Conservation (phyloP, 371 early-diverging fungal genomes). For the Lichtheimia ramosa region DNA sequence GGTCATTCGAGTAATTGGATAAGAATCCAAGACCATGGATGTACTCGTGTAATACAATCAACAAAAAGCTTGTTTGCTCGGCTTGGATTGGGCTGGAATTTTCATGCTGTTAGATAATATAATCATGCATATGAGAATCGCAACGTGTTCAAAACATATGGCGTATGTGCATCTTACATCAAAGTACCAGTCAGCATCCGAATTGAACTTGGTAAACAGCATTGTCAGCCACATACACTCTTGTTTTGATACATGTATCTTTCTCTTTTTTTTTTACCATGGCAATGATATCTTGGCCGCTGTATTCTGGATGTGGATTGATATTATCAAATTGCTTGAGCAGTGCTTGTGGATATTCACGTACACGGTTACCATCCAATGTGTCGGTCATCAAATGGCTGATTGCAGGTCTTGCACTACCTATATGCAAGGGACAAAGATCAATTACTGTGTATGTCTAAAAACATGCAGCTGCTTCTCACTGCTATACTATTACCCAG, state of each 20-base stretch:
- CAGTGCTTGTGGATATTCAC: conserved; percentile 5
- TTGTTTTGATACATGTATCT: neutral
- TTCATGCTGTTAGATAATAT: neutral
- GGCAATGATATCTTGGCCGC: neutral
- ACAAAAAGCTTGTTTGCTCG: neutral
- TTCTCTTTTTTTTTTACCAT: neutral
- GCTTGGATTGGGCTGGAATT: neutral
- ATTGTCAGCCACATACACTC: neutral
- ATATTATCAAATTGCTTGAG: neutral
- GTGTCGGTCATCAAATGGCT: conserved; percentile 2
- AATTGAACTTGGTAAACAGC: neutral
- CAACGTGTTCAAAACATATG: no score
- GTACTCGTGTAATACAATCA: conserved; percentile 1
- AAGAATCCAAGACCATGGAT: conserved; percentile 1
- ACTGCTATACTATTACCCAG: no score
- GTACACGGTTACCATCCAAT: neutral
- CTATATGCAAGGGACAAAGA: neutral
- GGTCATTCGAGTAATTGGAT: neutral
- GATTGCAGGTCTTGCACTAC: neutral
- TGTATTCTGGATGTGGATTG: neutral
- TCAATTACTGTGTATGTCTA: no score
- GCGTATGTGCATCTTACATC: neutral
- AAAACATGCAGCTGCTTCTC: no score
- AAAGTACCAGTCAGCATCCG: neutral
- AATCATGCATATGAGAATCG: no score